Conservation (phyloP, 495 filamentous ascomycete genomes). For the Thermothielavioides terrestris region DNA sequence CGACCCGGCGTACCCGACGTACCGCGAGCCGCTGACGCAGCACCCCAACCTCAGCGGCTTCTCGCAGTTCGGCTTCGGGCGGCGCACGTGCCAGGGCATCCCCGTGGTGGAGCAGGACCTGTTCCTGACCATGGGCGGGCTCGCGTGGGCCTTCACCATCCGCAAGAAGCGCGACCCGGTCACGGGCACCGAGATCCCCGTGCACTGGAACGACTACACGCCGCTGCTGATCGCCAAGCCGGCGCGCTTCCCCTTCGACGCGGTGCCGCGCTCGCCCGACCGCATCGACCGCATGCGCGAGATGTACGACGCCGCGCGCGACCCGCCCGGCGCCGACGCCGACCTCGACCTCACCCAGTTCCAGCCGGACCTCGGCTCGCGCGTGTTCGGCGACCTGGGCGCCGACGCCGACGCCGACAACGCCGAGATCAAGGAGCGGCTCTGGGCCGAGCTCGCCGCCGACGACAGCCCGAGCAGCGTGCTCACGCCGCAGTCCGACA, state of each 20-base stretch:
- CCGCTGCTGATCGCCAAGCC: slow-evolving; percentile 49
- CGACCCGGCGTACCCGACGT: slow-evolving; percentile 43
- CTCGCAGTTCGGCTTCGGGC: slow-evolving; percentile 54
- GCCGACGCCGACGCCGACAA: not conserved
- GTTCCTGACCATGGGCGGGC: slow-evolving; percentile 47
- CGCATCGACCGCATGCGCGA: slow-evolving; percentile 19
- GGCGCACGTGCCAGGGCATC: slow-evolving; percentile 50
- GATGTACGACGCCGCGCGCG: slow-evolving; percentile 26
- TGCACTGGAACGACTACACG: slow-evolving; percentile 44
- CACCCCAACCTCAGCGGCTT: slow-evolving; percentile 48
- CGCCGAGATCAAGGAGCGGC: too few species aligned
- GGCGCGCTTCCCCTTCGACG: slow-evolving; percentile 38
- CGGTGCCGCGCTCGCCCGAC: slow-evolving; percentile 27
- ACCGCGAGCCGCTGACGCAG: slow-evolving; percentile 43
- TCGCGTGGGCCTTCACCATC: slow-evolving; percentile 52
- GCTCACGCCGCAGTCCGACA: too few species aligned
- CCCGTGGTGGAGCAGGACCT: slow-evolving; percentile 49
- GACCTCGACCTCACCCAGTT: slow-evolving; percentile 6
- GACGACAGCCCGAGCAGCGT: too few species aligned
- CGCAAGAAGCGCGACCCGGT: slow-evolving; percentile 30
- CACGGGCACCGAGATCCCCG: slow-evolving; percentile 30
- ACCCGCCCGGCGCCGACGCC: not conserved
- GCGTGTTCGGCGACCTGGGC: not conserved
- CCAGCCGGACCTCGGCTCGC: not conserved
- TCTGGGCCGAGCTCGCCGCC: too few species aligned